Conservation (phyloP, 305 asterid species). For the Fraxinus platypoda region DNA sequence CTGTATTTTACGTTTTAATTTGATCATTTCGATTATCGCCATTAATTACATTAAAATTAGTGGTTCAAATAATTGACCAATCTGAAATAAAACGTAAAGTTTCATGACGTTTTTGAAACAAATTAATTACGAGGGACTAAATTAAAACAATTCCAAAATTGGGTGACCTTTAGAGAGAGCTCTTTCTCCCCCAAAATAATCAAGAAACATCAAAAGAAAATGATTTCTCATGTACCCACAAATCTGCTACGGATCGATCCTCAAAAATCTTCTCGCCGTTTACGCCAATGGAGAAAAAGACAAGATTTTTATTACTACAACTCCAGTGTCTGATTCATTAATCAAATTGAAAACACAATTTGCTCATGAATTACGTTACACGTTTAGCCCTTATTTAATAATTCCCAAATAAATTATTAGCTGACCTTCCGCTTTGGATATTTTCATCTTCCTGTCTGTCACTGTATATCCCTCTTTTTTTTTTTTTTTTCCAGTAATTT, state of each 20-base stretch:
- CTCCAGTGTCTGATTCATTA: background rate
- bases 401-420: background rate
- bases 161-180: background rate
- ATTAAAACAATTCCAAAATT: background rate
- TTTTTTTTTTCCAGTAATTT: background rate
- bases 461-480: background rate
- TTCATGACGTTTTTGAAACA: background rate
- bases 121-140: background rate
- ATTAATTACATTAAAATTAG: background rate
- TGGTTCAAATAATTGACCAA: background rate
- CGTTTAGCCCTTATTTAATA: constrained; percentile 12
- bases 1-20: background rate
- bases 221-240: background rate
- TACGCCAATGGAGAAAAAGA: constrained; percentile 6
- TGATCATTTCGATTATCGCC: background rate
- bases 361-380: constrained; percentile 9
- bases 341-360: background rate
- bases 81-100: background rate
- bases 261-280: background rate
- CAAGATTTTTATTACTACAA: constrained; percentile 7
- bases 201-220: background rate
- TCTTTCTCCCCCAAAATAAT: background rate
- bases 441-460: background rate
- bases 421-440: constrained; percentile 4
- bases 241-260: background rate